These are phyloP conservation scores for Diplocarpon mali DNA, from an alignment of 2,329 filamentous ascomycete genomes.

Conservation along the genomic window DNA sequence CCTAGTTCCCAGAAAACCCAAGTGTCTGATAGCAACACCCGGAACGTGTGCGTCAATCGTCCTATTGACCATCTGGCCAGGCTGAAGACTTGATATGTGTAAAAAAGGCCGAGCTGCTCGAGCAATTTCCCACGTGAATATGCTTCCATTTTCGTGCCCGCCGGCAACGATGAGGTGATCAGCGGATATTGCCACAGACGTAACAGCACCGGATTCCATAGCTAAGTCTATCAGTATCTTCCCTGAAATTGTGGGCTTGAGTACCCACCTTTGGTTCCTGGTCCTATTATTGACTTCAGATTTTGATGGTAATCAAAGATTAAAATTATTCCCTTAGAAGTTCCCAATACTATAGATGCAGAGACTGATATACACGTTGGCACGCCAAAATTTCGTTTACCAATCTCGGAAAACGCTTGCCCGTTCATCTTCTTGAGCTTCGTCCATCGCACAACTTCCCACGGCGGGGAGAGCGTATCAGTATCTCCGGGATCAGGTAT, in stretches of 20 bases:
- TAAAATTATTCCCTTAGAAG: slow-evolving; percentile 85
- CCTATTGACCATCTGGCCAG: slow-evolving; percentile 50
- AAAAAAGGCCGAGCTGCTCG: slow-evolving; percentile 80
- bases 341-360: slow-evolving; percentile 80
- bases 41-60: slow-evolving; percentile 74
- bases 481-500: slow-evolving; percentile 49
- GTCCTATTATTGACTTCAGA: slow-evolving; percentile 85
- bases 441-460: slow-evolving; percentile 97
- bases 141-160: slow-evolving; percentile 79
- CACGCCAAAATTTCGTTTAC: slow-evolving; percentile 82
- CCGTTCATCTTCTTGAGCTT: slow-evolving; percentile 80
- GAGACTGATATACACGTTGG: slow-evolving; percentile 86
- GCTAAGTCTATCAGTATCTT: slow-evolving; percentile 41
- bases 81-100: slow-evolving; percentile 66
- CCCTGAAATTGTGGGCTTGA: slow-evolving; percentile 1
- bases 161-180: slow-evolving; percentile 87
- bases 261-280: slow-evolving; percentile 70
- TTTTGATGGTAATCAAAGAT: slow-evolving; percentile 98
- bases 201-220: slow-evolving; percentile 80
- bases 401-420: slow-evolving; percentile 85
- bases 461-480: slow-evolving; percentile 68
- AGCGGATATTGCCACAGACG: slow-evolving; percentile 79
- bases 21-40: slow-evolving; percentile 68
- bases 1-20: slow-evolving; percentile 90
- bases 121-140: slow-evolving; percentile 93